Percentiles rank a stretch among this genome's conserved stretches.
Evolutionary conservation across 345 rosid species (phyloP).

Genomic region (Salix koriyanagi): DNA sequence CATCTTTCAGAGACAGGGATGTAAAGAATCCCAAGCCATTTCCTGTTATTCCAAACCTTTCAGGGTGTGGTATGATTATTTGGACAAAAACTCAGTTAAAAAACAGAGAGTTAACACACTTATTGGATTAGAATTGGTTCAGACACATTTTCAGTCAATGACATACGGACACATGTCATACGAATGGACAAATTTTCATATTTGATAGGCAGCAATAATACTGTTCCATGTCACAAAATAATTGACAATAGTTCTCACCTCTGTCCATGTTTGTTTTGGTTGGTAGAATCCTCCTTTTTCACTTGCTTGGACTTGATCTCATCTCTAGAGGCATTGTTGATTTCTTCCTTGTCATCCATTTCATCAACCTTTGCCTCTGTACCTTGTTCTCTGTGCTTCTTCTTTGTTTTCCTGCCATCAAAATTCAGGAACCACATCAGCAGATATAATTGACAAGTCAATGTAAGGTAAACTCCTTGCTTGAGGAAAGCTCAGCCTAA

Average conservation of each 20-base stretch:
- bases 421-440: slow-evolving; percentile 19
- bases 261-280: slow-evolving; percentile 18
- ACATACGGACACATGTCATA: neutral
- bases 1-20: neutral
- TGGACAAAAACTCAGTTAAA: neutral
- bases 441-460: neutral
- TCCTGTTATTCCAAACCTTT: neutral
- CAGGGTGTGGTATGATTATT: neutral
- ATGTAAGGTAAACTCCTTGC: neutral
- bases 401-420: slow-evolving; percentile 50
- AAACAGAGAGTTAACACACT: neutral
- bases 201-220: neutral
- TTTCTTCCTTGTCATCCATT: slow-evolving; percentile 16
- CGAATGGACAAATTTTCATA: neutral
- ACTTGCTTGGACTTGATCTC: slow-evolving; percentile 33
- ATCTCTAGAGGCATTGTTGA: slow-evolving; percentile 11
- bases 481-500: neutral
- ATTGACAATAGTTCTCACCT: slow-evolving; percentile 33
- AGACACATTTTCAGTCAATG: neutral
- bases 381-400: slow-evolving; percentile 42
- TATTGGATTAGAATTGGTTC: neutral
- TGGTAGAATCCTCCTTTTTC: slow-evolving; percentile 31
- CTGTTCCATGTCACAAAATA: neutral
- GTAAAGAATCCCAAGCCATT: neutral
- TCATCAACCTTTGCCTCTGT: slow-evolving; percentile 24